phyloP scores from a whole-genome alignment of 1,284 basidiomycete species.

The Abortiporus biennis region DNA sequence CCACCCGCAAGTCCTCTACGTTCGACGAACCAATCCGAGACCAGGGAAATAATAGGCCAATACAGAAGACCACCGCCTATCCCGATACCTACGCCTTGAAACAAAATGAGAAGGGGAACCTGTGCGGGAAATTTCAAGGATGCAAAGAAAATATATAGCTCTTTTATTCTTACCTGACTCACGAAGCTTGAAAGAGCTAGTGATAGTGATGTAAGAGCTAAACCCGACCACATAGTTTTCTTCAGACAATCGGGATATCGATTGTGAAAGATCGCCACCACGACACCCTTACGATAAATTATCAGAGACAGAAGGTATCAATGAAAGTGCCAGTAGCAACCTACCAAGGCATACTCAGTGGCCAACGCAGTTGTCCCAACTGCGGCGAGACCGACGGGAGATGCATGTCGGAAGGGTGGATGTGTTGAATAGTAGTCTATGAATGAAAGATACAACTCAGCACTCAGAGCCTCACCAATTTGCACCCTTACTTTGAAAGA shows the following conservation, averaged over 20 bases:
- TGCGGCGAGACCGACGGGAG: constrained; percentile 14
- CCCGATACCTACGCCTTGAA: constrained; percentile 22
- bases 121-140: neutral
- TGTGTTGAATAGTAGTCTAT: constrained; percentile 18
- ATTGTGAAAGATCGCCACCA: constrained; percentile 18
- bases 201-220: constrained; percentile 16
- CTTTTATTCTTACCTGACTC: constrained; percentile 11
- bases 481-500: constrained; percentile 13
- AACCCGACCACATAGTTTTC: constrained; percentile 17
- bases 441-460: neutral
- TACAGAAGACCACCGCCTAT: constrained; percentile 21
- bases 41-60: constrained; percentile 18
- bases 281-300: constrained; percentile 12
- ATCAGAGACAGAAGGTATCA: no score
- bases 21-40: constrained; percentile 20
- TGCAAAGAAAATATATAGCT: neutral
- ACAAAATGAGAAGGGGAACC: constrained; percentile 22
- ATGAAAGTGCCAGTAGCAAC: no score
- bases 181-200: constrained; percentile 22
- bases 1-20: constrained; percentile 22
- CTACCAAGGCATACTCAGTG: constrained; percentile 17
- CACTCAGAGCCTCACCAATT: no score
- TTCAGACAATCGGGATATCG: constrained; percentile 20
- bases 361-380: constrained; percentile 18
- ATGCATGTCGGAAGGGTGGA: constrained; percentile 16